Conservation (phyloP, 768 basidiomycete genomes). For the Boletus rex-veris region DNA sequence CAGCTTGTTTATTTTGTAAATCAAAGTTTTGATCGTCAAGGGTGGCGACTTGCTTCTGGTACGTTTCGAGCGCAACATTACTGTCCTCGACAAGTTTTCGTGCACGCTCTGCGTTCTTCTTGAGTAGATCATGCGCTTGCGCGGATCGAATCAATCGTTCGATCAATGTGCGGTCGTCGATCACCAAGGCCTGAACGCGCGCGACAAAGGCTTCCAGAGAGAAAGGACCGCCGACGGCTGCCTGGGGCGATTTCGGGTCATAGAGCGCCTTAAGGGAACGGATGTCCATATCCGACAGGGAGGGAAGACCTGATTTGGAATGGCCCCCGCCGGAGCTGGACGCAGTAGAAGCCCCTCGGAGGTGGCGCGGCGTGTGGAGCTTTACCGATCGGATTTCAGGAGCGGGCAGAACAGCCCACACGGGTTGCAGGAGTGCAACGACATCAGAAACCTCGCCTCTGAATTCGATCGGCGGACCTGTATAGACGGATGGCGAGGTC, state of each 20-base stretch:
- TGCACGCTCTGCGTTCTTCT: conserved; percentile 88
- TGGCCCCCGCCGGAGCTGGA: conserved; percentile 32
- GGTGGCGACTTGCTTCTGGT: conserved; percentile 81
- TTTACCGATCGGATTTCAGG: conserved; percentile 76
- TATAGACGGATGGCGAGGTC: conserved; percentile 20
- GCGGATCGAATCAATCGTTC: conserved; percentile 82
- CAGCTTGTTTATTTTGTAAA: conserved; percentile 49
- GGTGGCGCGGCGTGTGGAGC: conserved; percentile 45
- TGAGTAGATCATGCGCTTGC: conserved; percentile 85
- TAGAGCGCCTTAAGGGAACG: conserved; percentile 83
- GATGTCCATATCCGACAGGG: conserved; percentile 82
- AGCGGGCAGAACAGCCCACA: conserved; percentile 84
- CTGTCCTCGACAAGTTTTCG: conserved; percentile 89
- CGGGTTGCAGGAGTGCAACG: conserved; percentile 58
- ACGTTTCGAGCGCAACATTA: conserved; percentile 74
- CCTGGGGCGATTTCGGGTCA: conserved; percentile 37
- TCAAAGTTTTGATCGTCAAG: conserved; percentile 71
- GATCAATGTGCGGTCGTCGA: conserved; percentile 80
- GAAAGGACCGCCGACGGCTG: conserved; percentile 41
- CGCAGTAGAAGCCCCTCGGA: conserved; percentile 45
- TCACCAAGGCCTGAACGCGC: conserved; percentile 76
- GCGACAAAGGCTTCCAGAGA: conserved; percentile 72
- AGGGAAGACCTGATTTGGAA: conserved; percentile 37
- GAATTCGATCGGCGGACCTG: conserved; percentile 29
- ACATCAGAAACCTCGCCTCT: conserved; percentile 51